phyloP scores from a whole-genome alignment of 495 filamentous ascomycete species.

The Pyrenula massariospora region DNA sequence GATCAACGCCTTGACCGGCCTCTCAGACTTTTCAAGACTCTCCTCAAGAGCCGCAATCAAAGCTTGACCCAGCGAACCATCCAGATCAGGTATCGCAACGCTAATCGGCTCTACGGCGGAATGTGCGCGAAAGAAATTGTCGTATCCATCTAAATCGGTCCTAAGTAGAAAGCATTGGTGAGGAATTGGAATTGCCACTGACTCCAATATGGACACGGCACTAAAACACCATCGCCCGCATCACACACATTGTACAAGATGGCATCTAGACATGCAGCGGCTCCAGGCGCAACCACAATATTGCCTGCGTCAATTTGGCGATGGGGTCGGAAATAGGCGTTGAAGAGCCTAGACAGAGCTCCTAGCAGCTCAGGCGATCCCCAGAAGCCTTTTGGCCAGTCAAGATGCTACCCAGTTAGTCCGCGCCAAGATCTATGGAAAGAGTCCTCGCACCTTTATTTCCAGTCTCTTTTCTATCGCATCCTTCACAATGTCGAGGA shows the following conservation, averaged over 20 bases:
- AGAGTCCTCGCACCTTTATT: neutral
- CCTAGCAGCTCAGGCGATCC: neutral
- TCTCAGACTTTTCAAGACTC: neutral
- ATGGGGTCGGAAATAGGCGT: neutral
- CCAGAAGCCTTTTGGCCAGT: neutral
- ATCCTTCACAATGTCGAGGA: neutral
- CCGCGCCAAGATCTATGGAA: neutral
- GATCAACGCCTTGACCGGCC: slow-evolving; percentile 8
- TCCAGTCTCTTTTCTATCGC: neutral
- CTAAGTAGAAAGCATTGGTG: too few species aligned
- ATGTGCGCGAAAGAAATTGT: neutral
- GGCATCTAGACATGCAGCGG: neutral
- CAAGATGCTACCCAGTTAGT: neutral
- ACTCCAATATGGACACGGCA: neutral
- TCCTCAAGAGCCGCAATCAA: neutral
- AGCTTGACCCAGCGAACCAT: neutral
- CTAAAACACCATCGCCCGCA: neutral
- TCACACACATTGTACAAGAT: neutral
- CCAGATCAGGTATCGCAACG: neutral
- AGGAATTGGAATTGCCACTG: too few species aligned
- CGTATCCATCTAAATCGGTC: neutral
- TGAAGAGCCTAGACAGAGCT: neutral
- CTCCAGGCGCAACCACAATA: neutral
- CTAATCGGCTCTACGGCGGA: neutral
- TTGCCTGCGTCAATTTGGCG: neutral